A percentile compares a stretch with the other conserved stretches of the same genome.
These are phyloP conservation scores for Setaria viridis DNA, from an alignment of 202 grass and related monocot genomes.

Conservation along the genomic window DNA sequence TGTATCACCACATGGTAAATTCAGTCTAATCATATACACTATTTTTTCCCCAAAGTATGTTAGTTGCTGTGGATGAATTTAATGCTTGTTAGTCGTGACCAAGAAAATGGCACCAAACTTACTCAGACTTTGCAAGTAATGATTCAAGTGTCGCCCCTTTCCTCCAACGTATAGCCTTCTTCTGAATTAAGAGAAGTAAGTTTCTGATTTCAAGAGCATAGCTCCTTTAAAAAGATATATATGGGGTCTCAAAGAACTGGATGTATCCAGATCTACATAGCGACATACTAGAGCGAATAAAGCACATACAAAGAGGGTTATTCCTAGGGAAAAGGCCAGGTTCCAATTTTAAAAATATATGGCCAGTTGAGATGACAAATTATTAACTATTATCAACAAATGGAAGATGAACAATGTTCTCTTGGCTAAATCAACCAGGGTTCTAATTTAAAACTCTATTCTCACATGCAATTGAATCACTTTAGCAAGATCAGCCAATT, in stretches of 20 bases:
- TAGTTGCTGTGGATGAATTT: slow-evolving; percentile 29
- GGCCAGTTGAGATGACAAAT: slow-evolving; percentile 30
- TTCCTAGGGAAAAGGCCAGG: slow-evolving; percentile 9
- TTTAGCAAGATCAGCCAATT: slow-evolving; percentile 19
- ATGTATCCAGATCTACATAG: not conserved
- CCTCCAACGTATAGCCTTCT: slow-evolving; percentile 75
- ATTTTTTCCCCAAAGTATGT: not conserved
- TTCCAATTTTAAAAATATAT: slow-evolving; percentile 11
- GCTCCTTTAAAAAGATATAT: slow-evolving; percentile 4
- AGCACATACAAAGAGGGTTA: not conserved
- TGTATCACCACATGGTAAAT: slow-evolving; percentile 41
- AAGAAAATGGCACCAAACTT: slow-evolving; percentile 53
- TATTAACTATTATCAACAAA: slow-evolving; percentile 23
- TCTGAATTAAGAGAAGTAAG: slow-evolving; percentile 67
- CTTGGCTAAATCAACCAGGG: not conserved
- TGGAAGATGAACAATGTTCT: slow-evolving; percentile 13
- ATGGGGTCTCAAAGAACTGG: slow-evolving; percentile 28
- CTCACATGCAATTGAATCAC: slow-evolving; percentile 17
- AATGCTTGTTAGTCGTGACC: slow-evolving; percentile 27
- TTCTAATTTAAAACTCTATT: not conserved
- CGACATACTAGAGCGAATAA: slow-evolving; percentile 13
- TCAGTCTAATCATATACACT: slow-evolving; percentile 6
- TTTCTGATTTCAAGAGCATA: slow-evolving; percentile 23
- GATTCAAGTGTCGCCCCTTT: slow-evolving; percentile 91
- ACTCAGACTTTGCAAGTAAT: slow-evolving; percentile 73